Evolutionary conservation across 768 basidiomycete genomes (phyloP), one percentile per base, ranked within the genome.

Genomic region (Hypsizygus marmoreus): DNA sequence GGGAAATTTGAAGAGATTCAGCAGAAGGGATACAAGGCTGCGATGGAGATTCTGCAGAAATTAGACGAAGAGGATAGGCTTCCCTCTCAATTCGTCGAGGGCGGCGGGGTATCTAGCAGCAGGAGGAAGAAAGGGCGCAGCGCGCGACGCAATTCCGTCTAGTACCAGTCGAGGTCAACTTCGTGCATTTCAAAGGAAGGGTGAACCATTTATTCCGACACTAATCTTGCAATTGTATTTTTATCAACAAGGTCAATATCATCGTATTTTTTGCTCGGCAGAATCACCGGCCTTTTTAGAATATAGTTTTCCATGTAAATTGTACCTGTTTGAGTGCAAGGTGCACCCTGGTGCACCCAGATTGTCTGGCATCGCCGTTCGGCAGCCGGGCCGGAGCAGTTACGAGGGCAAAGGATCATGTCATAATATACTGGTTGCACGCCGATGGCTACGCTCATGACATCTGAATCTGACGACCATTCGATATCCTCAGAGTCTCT

Each of bases 1-100:
- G 73, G 79, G 42, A 91, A 91, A 64, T 95, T 90, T 57, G 86
- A 89, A 53, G 92, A 97, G 66, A 86, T 99, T 19, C 77, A 86
- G 59, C 79, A 80, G 57, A 86, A 85, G 58, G 97, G 95, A 0
- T 88, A 93, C 56, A 61, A 74, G 6, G 86, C 87, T 2, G 84
- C 89, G 1, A 67, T 83, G 57, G 77, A 84, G 39, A 78, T 87
- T 45, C 63, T 99, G 20, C 76, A 79, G 40, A 80, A 84, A 53
- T 86, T 92, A 78, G 85, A 90, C 38, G 84, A 85, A 12, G 88
- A 95, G 55, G 92, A 90, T 4, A 76, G 75, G 45, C 71, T 98
- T n/a, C 92, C 93, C 1, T 81, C 77, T n/a, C 72, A 83, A 16
- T 71, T 79, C 47, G 80, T 91, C 35, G 81, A 84, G 45, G 83